These are phyloP conservation scores for Clausena lansium DNA, from an alignment of 345 rosid species.

Conservation along the genomic window DNA sequence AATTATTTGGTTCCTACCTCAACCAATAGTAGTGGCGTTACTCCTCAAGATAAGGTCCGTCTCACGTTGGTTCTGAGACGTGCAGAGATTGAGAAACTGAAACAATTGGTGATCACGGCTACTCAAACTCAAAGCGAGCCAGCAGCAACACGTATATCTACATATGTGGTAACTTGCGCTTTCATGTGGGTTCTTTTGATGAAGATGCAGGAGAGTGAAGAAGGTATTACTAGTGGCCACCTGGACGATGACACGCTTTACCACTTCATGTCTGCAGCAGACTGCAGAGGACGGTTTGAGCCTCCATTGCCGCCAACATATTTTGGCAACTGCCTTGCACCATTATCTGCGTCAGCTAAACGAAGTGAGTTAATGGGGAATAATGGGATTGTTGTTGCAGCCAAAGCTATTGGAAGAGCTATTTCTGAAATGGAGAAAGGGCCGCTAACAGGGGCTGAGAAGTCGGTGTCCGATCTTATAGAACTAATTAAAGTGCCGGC, in stretches of 20 bases:
- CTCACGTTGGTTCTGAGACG: background rate
- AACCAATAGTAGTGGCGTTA: no score
- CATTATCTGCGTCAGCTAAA: conserved; percentile 14
- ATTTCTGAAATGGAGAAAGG: conserved; percentile 19
- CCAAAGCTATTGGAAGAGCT: conserved; percentile 22
- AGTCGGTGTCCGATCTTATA: background rate
- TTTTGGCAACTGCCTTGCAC: conserved; percentile 43
- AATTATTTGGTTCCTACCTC: no score
- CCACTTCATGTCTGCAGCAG: conserved; percentile 17
- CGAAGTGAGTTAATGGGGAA: conserved; percentile 25
- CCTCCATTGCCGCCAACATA: conserved; percentile 32
- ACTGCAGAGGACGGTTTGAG: conserved; percentile 29
- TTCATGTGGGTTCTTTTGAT: conserved; percentile 34
- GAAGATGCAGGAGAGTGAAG: conserved; percentile 10
- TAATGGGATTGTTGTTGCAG: conserved; percentile 27
- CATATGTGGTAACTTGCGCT: conserved; percentile 36
- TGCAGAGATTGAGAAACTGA: background rate
- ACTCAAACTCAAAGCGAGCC: background rate
- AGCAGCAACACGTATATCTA: conserved; percentile 16
- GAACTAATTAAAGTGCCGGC: conserved; percentile 12
- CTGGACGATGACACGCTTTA: conserved; percentile 5
- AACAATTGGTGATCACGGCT: no score
- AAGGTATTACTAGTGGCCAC: background rate
- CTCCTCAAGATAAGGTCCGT: background rate
- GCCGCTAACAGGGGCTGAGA: conserved; percentile 20